Evolutionary conservation across 306 rosid genomes (phyloP), one percentile per base, ranked within the genome.

Genomic region (Sicyos baderoa): DNA sequence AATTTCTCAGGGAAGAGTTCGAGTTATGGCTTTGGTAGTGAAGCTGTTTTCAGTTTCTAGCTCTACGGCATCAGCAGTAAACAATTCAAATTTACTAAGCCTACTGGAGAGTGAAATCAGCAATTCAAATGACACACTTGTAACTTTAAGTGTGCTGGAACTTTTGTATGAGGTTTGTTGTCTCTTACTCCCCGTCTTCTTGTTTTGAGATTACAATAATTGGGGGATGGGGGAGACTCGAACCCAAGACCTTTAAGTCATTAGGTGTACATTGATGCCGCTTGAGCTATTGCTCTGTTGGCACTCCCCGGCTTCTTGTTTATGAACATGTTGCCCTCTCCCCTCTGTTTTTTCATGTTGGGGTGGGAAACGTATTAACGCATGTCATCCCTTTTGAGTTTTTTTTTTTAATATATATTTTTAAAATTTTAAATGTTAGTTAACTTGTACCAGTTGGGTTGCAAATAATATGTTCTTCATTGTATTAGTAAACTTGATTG

Each of bases 1-100:
- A 51, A 19, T 18, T 65, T 58, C 77, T 29, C 77, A 93, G 99
- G 99, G 96, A n/a, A 84, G 91, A 75, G 83, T 90, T 63, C 96
- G 97, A 21, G 81, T 93, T 40, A 76, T 93, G 86, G 91, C 94
- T 73, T 76, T 93, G 72, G 86, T 89, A 63, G 99, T 88, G 88
- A 90, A 90, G 84, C 84, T 93, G 35, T 88, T 89, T 70, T 88
- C 97, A 40, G 74, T 88, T 66, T 93, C 99, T 75, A 74, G 72
- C 49, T 74, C 86, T 60, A 88, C 86, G 72, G 97, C 96, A 53
- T 83, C 91, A 19, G 64, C 73, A 52, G 73, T 93, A 74, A 60
- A 81, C 86, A 79, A 78, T 76, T 84, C 83, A 76, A 84, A 90
- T 78, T 78, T 93, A 74, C 88, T 90, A 57, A 59, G 74, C 70